These are phyloP conservation scores for Hawksworthiomyces lignivorus DNA, from an alignment of 2,329 filamentous ascomycete genomes.

Conservation along the genomic window DNA sequence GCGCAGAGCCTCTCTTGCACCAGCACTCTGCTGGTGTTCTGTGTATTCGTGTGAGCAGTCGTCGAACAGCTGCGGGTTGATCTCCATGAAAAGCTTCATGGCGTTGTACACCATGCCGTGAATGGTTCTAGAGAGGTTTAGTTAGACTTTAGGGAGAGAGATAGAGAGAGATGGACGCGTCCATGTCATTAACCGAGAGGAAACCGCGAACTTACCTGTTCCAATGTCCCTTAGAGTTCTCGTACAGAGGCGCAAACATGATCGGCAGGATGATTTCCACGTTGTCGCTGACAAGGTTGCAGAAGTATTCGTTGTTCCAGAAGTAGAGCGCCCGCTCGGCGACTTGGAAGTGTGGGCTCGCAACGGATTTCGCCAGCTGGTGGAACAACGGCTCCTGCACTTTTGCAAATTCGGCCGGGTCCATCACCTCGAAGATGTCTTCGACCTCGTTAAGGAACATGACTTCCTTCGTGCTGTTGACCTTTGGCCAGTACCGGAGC, in stretches of 20 bases:
- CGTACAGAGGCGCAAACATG: slow-evolving; percentile 97
- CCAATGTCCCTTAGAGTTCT: slow-evolving; percentile 99
- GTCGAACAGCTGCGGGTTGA: slow-evolving; percentile 96
- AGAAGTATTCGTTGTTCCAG: slow-evolving; percentile 99
- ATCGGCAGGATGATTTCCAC: slow-evolving; percentile 97
- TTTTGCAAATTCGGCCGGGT: slow-evolving; percentile 95
- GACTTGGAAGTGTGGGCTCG: slow-evolving; percentile 97
- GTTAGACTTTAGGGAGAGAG: neutral
- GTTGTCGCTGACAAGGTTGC: slow-evolving; percentile 97
- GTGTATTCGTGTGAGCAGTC: slow-evolving; percentile 98
- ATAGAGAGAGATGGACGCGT: neutral
- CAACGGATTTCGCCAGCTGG: slow-evolving; percentile 94
- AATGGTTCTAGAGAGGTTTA: slow-evolving; percentile 61
- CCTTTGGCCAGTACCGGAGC: slow-evolving; percentile 96
- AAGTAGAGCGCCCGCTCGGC: slow-evolving; percentile 96
- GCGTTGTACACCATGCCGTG: slow-evolving; percentile 99
- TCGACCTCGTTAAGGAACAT: slow-evolving; percentile 99
- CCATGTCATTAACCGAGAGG: neutral
- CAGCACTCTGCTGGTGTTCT: slow-evolving; percentile 86
- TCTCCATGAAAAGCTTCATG: slow-evolving; percentile 99
- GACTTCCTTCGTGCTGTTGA: slow-evolving; percentile 98
- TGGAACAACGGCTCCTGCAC: slow-evolving; percentile 97
- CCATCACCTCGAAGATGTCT: slow-evolving; percentile 99
- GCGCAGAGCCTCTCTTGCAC: slow-evolving; percentile 72
- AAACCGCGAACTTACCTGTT: slow-evolving; percentile 57